These are phyloP conservation scores for Apiospora hydei DNA, from an alignment of 2,329 filamentous ascomycete species.

Conservation along the genomic window DNA sequence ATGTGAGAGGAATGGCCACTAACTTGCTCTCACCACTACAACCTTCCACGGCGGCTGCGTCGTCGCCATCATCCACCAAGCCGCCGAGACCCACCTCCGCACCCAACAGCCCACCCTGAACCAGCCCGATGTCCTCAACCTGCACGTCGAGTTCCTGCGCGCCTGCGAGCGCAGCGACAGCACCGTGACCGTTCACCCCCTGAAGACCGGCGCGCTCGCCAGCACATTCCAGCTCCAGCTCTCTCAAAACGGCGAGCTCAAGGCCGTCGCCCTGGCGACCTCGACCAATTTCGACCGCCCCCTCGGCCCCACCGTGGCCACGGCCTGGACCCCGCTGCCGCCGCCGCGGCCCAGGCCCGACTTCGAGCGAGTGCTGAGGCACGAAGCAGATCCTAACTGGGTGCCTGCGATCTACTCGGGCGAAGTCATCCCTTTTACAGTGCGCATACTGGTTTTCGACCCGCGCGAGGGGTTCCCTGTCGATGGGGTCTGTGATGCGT, in stretches of 20 bases:
- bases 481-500: conserved; percentile 35
- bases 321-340: conserved; percentile 31
- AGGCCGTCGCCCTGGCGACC: conserved; percentile 34
- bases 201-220: conserved; percentile 33
- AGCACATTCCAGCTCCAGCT: conserved; percentile 38
- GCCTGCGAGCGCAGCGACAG: conserved; percentile 33
- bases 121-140: conserved; percentile 37
- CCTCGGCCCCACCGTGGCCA: conserved; percentile 33
- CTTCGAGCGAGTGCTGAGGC: conserved; percentile 32
- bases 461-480: conserved; percentile 34
- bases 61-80: conserved; percentile 36
- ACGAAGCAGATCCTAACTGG: conserved; percentile 35
- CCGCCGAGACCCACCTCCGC: conserved; percentile 34
- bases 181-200: conserved; percentile 31
- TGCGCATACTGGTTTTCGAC: conserved; percentile 31
- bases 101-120: conserved; percentile 28
- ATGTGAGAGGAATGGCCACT: neutral
- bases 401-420: conserved; percentile 32
- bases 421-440: conserved; percentile 35
- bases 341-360: conserved; percentile 35
- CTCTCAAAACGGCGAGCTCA: conserved; percentile 31
- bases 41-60: conserved; percentile 36
- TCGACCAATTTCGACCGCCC: conserved; percentile 36
- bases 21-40: conserved; percentile 27
- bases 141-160: conserved; percentile 40